These are phyloP conservation scores for Lepiota venenata DNA, from an alignment of 768 basidiomycete genomes.

Conservation along the genomic window DNA sequence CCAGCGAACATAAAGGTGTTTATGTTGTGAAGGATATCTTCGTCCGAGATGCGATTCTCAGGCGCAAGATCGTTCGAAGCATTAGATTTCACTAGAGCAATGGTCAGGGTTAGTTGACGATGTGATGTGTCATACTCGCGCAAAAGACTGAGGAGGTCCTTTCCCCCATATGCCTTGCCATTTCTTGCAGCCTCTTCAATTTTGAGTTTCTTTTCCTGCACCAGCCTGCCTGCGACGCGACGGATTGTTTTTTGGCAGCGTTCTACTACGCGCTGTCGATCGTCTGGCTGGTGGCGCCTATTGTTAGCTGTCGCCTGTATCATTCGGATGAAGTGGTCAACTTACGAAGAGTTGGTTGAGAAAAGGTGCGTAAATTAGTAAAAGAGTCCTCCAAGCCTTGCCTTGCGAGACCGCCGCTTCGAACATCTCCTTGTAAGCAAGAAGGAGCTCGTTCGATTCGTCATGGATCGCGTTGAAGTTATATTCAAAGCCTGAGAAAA, in stretches of 20 bases:
- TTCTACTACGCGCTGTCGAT: constrained; percentile 43
- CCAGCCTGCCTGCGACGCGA: constrained; percentile 68
- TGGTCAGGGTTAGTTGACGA: not conserved
- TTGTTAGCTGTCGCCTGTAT: not conserved
- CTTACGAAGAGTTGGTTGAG: constrained; percentile 54
- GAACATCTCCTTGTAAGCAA: constrained; percentile 86
- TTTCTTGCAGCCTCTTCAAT: constrained; percentile 56
- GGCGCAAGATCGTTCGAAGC: constrained; percentile 62
- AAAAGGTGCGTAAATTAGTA: constrained; percentile 58
- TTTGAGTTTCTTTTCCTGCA: constrained; percentile 77
- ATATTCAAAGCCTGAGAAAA: constrained; percentile 71
- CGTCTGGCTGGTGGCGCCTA: constrained; percentile 44
- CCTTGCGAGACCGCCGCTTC: constrained; percentile 64
- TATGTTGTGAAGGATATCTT: constrained; percentile 82
- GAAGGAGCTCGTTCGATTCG: constrained; percentile 73
- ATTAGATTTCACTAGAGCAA: constrained; percentile 74
- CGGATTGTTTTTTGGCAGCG: constrained; percentile 61
- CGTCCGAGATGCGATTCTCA: constrained; percentile 78
- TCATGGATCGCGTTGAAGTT: constrained; percentile 81
- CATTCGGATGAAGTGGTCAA: constrained; percentile 12
- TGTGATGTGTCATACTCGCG: constrained; percentile 39
- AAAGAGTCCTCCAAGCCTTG: constrained; percentile 36
- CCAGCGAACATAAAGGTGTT: constrained; percentile 92
- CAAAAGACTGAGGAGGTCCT: constrained; percentile 75
- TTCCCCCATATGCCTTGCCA: constrained; percentile 52